Evolutionary conservation across 495 filamentous ascomycete genomes (phyloP), one percentile per base, ranked within the genome.

Genomic region (Podospora pseudoanserina): DNA sequence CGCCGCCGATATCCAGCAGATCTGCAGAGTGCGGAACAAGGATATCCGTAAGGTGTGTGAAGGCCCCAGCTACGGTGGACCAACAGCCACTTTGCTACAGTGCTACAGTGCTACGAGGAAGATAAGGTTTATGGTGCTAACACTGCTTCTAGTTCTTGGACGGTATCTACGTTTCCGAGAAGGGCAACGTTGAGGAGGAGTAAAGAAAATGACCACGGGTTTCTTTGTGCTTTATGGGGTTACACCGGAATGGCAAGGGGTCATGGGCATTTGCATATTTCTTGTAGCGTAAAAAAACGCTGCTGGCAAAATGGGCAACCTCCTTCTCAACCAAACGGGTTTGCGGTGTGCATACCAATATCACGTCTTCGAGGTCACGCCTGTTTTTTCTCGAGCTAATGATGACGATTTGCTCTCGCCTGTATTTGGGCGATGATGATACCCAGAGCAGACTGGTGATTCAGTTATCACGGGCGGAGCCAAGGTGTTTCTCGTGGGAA

Each of bases 11-110:
- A 97, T 99, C 82, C 95, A 99, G 88, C 95, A 99, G 84, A 93
- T 94, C 83, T 99, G 95, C 91, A 86, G 90, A 84, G 95, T 97
- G 82, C 88, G 91, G 79, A 98, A 99, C 90, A 99, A 99, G 92
- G 95, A 99, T 97, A 98, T 99, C 86, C 93, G 96, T 85, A 97
- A 98, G 92, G 92, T 96, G 66, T 58, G 69, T 78, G 28, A 23
- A 26, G 23, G 28, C 16, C 28, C 63, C 20, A 44, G 56, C 60
- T 20, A 68, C 64, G 54, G 58, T 49, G 39, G 39, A 49, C 13
- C 39, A 49, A 49, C 39, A 49, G 7, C 39, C 9, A 49, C 39
- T 49, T 11, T 11, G 39, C 2, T 49, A 11, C 39, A 49, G 39
- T 11, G 39, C 2, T 49, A 11, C 39, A 49, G 39, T 49, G 13